Conservation (phyloP, 2,329 filamentous ascomycete species). For the Paraphoma chrysanthemicola region DNA sequence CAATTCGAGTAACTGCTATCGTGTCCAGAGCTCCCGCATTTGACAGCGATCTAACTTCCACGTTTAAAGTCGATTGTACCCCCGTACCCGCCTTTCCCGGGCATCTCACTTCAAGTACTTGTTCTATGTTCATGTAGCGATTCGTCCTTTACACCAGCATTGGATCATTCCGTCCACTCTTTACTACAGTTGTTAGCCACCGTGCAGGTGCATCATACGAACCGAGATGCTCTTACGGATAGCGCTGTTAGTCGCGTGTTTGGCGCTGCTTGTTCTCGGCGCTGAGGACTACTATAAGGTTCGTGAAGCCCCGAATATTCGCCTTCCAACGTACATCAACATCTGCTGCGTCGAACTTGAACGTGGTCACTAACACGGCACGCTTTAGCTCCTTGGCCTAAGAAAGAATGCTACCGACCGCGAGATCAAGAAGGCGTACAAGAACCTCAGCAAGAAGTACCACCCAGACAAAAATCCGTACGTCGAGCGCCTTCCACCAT, state of each 20-base stretch:
- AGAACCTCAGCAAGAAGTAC: slow-evolving; percentile 89
- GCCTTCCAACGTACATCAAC: not conserved
- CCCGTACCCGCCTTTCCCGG: slow-evolving; percentile 3
- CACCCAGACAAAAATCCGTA: slow-evolving; percentile 99
- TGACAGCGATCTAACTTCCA: slow-evolving; percentile 13
- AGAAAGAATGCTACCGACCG: slow-evolving; percentile 80
- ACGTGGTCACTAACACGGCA: slow-evolving; percentile 17
- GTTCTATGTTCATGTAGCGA: slow-evolving; percentile 19
- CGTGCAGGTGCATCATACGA: slow-evolving; percentile 22
- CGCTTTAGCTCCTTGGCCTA: slow-evolving; percentile 76
- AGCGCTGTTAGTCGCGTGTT: slow-evolving; percentile 50
- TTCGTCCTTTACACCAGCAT: slow-evolving; percentile 12
- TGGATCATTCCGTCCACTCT: slow-evolving; percentile 28
- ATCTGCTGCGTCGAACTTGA: not conserved
- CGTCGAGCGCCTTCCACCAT: slow-evolving; percentile 41
- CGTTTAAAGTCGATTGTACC: slow-evolving; percentile 8
- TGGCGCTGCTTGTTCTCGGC: slow-evolving; percentile 54
- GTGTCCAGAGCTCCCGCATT: slow-evolving; percentile 31
- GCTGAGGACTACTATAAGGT: slow-evolving; percentile 83
- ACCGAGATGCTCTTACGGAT: slow-evolving; percentile 53
- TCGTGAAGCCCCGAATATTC: slow-evolving; percentile 17
- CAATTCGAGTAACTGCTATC: slow-evolving; percentile 30
- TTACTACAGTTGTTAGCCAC: slow-evolving; percentile 15
- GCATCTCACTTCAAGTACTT: slow-evolving; percentile 3
- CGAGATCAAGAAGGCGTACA: slow-evolving; percentile 93